phyloP scores from a whole-genome alignment of 306 rosid genomes.

The Quillaja saponaria region DNA sequence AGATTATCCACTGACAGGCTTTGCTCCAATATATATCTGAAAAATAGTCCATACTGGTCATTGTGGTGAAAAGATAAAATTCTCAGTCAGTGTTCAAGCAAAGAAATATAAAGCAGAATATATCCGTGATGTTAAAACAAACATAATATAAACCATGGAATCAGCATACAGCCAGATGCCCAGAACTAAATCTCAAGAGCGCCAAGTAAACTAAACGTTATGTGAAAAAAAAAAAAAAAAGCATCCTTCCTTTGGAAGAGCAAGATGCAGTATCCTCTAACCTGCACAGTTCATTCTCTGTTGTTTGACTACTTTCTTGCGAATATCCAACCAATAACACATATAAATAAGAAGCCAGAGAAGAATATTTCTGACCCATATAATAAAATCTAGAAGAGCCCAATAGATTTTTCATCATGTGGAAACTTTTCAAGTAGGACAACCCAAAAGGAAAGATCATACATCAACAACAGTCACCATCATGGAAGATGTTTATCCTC shows the following conservation, averaged over 20 bases:
- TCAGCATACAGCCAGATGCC: neutral
- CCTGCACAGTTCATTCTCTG: conserved; percentile 4
- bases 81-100: conserved; percentile 20
- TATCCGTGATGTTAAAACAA: neutral
- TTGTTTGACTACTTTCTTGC: conserved; percentile 24
- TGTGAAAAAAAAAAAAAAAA: neutral
- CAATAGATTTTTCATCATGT: neutral
- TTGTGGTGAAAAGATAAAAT: neutral
- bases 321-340: conserved; percentile 19
- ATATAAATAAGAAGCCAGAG: conserved; percentile 1
- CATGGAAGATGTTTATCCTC: too few species aligned
- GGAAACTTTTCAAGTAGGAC: conserved; percentile 12
- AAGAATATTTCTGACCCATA: neutral
- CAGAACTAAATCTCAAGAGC: conserved; percentile 7
- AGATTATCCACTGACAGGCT: conserved; percentile 95
- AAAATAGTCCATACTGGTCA: conserved; percentile 25
- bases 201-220: neutral
- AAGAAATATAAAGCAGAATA: neutral
- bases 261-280: neutral
- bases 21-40: conserved; percentile 90
- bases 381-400: conserved; percentile 4
- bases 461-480: too few species aligned
- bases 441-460: too few species aligned
- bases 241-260: neutral
- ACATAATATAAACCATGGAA: conserved; percentile 16